These are phyloP conservation scores for Trichomonas vaginalis DNA, from an alignment of 208 protist genomes.

Conservation along the genomic window DNA sequence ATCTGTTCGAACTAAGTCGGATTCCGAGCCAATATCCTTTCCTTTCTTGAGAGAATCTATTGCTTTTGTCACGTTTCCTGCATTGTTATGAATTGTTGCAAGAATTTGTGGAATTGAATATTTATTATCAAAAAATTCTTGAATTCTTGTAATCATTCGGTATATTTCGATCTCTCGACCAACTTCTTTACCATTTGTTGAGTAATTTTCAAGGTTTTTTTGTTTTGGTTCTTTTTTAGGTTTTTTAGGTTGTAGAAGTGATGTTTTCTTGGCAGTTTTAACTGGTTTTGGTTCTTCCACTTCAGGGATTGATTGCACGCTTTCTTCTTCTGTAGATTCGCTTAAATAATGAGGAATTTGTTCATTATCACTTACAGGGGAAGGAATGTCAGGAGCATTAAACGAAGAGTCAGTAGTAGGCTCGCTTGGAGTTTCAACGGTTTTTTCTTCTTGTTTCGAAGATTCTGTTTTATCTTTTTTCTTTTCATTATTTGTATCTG, in stretches of 20 bases:
- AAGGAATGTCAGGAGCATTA: too few species aligned
- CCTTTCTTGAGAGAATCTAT: background rate
- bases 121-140: background rate
- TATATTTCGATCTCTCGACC: background rate
- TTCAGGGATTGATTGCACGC: too few species aligned
- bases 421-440: too few species aligned
- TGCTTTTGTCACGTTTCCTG: background rate
- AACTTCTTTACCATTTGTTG: background rate
- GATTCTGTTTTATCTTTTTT: too few species aligned
- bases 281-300: background rate
- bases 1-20: background rate
- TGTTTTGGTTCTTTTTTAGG: background rate
- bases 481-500: too few species aligned
- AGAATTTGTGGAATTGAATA: background rate
- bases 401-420: too few species aligned
- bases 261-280: background rate
- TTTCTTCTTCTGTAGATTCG: too few species aligned
- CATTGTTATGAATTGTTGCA: background rate
- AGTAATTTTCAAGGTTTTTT: background rate
- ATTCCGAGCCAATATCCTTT: background rate
- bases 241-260: background rate
- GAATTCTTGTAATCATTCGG: background rate
- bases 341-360: too few species aligned
- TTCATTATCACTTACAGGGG: too few species aligned
- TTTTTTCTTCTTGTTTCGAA: too few species aligned